Evolutionary conservation across 768 basidiomycete species (phyloP).

Genomic region (Chalciporus chontae): DNA sequence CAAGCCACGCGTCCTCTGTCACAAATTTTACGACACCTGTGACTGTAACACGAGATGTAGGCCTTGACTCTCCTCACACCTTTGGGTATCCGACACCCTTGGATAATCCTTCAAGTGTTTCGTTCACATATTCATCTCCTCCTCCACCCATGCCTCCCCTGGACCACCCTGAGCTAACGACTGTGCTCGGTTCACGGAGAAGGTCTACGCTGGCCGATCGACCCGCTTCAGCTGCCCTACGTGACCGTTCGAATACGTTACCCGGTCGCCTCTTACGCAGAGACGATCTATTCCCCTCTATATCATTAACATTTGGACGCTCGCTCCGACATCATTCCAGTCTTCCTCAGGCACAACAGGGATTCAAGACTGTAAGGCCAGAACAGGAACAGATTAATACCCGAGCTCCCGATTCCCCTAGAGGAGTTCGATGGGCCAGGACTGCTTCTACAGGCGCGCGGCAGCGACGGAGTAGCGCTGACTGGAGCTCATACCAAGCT

Average conservation of each 20-base stretch:
- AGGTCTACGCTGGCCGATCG: conserved; percentile 10
- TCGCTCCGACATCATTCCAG: conserved; percentile 28
- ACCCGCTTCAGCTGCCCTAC: conserved; percentile 5
- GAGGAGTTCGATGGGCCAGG: conserved; percentile 20
- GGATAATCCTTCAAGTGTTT: conserved; percentile 17
- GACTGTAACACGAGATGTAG: conserved; percentile 17
- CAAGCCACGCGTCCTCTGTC: conserved; percentile 11
- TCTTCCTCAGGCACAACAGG: conserved; percentile 24
- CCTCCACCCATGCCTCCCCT: conserved; percentile 57
- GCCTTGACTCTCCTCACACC: conserved; percentile 38
- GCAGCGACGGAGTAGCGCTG: conserved; percentile 51
- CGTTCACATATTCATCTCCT: conserved; percentile 30
- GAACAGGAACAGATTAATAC: conserved; percentile 10
- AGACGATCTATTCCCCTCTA: conserved; percentile 19
- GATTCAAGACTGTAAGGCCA: conserved; percentile 11
- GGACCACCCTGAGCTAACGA: conserved; percentile 36
- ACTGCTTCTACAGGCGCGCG: conserved; percentile 35
- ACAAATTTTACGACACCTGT: conserved; percentile 27
- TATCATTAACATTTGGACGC: conserved; percentile 25
- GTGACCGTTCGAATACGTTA: conserved; percentile 24
- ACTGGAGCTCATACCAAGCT: conserved; percentile 53
- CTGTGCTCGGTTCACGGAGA: conserved; percentile 19
- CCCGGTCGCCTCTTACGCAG: conserved; percentile 16
- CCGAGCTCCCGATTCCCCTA: conserved; percentile 1
- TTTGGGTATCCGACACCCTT: conserved; percentile 38